Evolutionary conservation across 116 monocot species (phyloP).

Genomic region (Posidonia oceanica): DNA sequence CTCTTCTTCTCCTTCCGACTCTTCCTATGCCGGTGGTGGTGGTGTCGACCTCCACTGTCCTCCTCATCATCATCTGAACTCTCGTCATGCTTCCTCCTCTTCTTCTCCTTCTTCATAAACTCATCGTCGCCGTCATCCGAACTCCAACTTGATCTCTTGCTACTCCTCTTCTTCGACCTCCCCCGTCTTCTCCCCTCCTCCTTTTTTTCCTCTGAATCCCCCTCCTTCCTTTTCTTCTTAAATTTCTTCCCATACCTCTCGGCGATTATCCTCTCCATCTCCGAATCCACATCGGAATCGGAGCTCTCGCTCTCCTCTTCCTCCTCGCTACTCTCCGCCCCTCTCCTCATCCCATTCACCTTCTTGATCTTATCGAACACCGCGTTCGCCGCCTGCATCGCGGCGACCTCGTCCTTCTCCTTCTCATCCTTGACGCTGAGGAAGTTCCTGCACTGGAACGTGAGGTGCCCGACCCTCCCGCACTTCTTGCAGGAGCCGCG

Average conservation of each 20-base stretch:
- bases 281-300: constrained; percentile 70
- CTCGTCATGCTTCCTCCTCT: constrained; percentile 9
- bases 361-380: constrained; percentile 52
- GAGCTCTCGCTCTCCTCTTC: constrained; percentile 44
- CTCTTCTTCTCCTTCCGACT: constrained; percentile 31
- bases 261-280: constrained; percentile 79
- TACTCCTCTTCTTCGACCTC: constrained; percentile 33
- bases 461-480: constrained; percentile 60
- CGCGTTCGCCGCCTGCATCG: constrained; percentile 29
- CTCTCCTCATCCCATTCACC: constrained; percentile 13
- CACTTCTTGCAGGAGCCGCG: constrained; percentile 92
- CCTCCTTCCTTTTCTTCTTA: constrained; percentile 9
- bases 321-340: constrained; percentile 17
- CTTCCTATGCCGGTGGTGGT: constrained; percentile 5
- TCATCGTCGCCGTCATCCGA: constrained; percentile 18
- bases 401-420: constrained; percentile 21
- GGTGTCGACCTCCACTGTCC: constrained; percentile 1
- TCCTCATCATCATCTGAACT: constrained; percentile 16
- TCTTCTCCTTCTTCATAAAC: constrained; percentile 15
- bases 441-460: too few relatives aligned
- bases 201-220: background rate
- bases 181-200: constrained; percentile 11
- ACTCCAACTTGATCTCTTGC: constrained; percentile 18
- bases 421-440: constrained; percentile 20
- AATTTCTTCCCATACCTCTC: constrained; percentile 44